Conservation (phyloP, 805 yeast species). For the Priceomyces carsonii region DNA sequence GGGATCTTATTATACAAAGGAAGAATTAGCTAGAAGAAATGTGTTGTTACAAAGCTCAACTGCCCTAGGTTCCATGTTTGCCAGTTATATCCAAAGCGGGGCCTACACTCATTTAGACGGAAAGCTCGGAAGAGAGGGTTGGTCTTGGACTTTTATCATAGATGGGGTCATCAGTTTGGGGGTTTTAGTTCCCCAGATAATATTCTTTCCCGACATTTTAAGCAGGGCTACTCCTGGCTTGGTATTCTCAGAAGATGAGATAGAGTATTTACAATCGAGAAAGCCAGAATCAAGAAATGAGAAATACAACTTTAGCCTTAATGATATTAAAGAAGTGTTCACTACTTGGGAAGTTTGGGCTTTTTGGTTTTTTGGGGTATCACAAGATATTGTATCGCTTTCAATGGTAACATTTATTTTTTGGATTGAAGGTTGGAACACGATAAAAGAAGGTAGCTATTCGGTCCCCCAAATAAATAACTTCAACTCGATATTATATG, state of each 20-base stretch:
- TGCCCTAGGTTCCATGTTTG: constrained; percentile 13
- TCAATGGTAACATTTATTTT: too few species aligned
- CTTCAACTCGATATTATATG: too few species aligned
- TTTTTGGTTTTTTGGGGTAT: constrained; percentile 25
- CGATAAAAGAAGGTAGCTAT: too few species aligned
- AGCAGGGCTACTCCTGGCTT: constrained; percentile 37
- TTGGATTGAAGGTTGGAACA: too few species aligned
- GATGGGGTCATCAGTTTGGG: constrained; percentile 5
- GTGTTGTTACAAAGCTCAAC: constrained; percentile 4
- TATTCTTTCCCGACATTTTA: constrained; percentile 3
- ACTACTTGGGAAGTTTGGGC: constrained; percentile 26
- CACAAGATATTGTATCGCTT: too few species aligned
- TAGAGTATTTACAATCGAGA: constrained; percentile 21
- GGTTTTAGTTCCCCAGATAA: constrained; percentile 8
- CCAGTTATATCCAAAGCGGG: constrained; percentile 42
- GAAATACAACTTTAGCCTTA: constrained; percentile 22
- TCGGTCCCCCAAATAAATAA: too few species aligned
- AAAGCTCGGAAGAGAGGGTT: constrained; percentile 6
- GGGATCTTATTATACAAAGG: constrained; percentile 5
- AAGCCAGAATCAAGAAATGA: constrained; percentile 14
- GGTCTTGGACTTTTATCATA: constrained; percentile 9
- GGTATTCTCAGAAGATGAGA: constrained; percentile 29
- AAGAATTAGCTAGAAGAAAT: constrained; percentile 3
- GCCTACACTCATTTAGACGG: constrained; percentile 28
- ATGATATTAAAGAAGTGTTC: constrained; percentile 26